phyloP scores from a whole-genome alignment of 208 protist genomes.

The Acanthamoeba triangularis region DNA sequence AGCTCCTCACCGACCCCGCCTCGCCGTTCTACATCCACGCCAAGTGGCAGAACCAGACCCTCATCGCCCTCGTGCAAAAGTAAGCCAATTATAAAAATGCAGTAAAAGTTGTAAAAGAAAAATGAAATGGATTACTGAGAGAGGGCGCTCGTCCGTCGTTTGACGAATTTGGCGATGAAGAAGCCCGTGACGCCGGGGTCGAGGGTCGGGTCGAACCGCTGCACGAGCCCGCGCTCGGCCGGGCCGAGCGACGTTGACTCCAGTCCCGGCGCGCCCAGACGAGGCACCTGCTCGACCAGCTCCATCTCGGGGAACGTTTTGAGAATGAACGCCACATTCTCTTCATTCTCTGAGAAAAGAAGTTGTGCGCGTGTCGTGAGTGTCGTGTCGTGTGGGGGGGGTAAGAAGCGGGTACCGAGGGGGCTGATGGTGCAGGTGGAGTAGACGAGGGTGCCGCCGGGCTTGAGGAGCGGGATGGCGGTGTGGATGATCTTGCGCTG shows the following conservation, averaged over 20 bases:
- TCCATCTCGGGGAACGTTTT: constrained; percentile 9
- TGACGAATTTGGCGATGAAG: constrained; percentile 81
- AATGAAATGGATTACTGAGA: too few relatives aligned
- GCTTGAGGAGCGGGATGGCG: constrained; percentile 91
- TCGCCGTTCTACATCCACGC: too few relatives aligned
- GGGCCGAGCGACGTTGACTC: neutral
- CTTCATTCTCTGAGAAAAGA: constrained; percentile 95
- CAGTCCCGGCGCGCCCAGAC: constrained; percentile 46
- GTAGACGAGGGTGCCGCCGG: constrained; percentile 95
- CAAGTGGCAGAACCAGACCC: neutral
- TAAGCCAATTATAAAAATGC: too few relatives aligned
- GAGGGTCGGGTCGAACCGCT: constrained; percentile 66
- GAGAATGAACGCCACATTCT: constrained; percentile 88
- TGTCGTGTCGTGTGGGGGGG: neutral
- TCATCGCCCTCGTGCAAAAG: neutral
- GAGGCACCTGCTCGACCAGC: constrained; percentile 14
- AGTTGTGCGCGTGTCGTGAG: neutral
- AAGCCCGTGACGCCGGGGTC: constrained; percentile 41
- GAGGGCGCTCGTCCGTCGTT: neutral
- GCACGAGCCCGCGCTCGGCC: constrained; percentile 29
- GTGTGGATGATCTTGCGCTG: constrained; percentile 90
- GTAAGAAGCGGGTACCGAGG: neutral
- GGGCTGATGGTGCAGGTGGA: constrained; percentile 96
- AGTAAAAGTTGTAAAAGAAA: neutral
- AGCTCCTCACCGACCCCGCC: neutral